Evolutionary conservation across 176 grass and related monocot species (phyloP).

Genomic region (Aegilops umbellulata): DNA sequence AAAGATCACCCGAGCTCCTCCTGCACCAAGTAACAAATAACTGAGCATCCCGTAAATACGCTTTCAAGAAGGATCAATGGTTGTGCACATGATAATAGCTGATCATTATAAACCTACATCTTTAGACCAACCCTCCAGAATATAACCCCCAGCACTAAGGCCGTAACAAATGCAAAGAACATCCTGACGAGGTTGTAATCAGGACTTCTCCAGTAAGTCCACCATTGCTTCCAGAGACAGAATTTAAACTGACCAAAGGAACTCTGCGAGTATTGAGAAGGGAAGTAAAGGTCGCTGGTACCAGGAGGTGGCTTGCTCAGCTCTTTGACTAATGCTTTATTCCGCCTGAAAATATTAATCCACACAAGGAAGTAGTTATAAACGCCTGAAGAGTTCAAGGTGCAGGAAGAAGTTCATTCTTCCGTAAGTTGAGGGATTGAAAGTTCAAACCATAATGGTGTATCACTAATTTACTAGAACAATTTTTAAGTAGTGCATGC

Average conservation of each 20-base stretch:
- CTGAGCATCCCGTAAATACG: conserved; percentile 12
- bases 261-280: conserved; percentile 49
- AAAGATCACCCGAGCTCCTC: conserved; percentile 41
- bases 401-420: conserved; percentile 17
- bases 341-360: conserved; percentile 46
- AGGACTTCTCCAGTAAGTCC: conserved; percentile 87
- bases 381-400: conserved; percentile 18
- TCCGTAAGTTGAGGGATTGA: not conserved
- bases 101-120: conserved; percentile 46
- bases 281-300: conserved; percentile 68
- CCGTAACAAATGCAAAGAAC: conserved; percentile 52
- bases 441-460: conserved; percentile 20
- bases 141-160: conserved; percentile 59
- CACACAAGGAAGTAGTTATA: conserved; percentile 34
- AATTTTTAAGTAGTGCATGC: conserved; percentile 1
- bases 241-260: conserved; percentile 54
- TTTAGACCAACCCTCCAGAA: conserved; percentile 80
- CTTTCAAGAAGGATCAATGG: conserved; percentile 13
- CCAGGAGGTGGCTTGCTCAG: conserved; percentile 63
- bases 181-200: conserved; percentile 72
- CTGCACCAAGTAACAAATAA: conserved; percentile 39
- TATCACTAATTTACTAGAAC: not conserved
- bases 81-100: conserved; percentile 3
- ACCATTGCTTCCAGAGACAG: conserved; percentile 83
- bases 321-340: conserved; percentile 58